Percentiles rank a stretch among this genome's conserved stretches.
These are phyloP conservation scores for Mucor racemosus DNA, from an alignment of 371 early-diverging fungal genomes.

Conservation along the genomic window DNA sequence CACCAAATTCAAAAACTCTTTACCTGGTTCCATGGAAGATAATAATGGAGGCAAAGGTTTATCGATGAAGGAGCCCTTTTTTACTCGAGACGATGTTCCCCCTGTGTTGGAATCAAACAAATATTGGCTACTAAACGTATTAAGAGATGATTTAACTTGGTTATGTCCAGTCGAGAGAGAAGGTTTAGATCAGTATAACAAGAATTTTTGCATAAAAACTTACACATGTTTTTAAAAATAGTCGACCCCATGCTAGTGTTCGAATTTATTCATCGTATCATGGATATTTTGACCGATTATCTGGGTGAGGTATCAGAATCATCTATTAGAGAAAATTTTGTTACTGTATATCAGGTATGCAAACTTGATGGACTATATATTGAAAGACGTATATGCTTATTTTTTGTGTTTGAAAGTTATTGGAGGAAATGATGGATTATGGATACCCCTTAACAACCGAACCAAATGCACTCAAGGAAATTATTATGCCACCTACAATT, in stretches of 20 bases:
- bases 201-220: too few species aligned
- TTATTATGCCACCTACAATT: conserved; percentile 89
- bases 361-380: background rate
- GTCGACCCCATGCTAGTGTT: conserved; percentile 86
- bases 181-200: conserved; percentile 46
- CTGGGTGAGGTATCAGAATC: conserved; percentile 81
- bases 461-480: conserved; percentile 80
- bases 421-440: conserved; percentile 94
- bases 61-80: conserved; percentile 48
- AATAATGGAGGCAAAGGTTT: conserved; percentile 16
- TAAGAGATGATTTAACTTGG: conserved; percentile 73
- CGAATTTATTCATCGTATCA: conserved; percentile 85
- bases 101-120: conserved; percentile 72
- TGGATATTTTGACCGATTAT: conserved; percentile 81
- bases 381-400: background rate
- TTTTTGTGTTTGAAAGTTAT: conserved; percentile 49
- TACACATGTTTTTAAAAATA: conserved; percentile 25
- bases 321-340: conserved; percentile 90
- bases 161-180: conserved; percentile 76
- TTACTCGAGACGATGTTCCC: conserved; percentile 65
- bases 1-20: conserved; percentile 54
- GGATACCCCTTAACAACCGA: conserved; percentile 90
- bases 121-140: conserved; percentile 72
- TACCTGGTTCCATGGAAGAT: conserved; percentile 39
- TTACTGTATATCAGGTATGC: conserved; percentile 84